Base-by-base conservation (phyloP, 2,329 filamentous ascomycete species). In the Amphichorda felina region DNA sequence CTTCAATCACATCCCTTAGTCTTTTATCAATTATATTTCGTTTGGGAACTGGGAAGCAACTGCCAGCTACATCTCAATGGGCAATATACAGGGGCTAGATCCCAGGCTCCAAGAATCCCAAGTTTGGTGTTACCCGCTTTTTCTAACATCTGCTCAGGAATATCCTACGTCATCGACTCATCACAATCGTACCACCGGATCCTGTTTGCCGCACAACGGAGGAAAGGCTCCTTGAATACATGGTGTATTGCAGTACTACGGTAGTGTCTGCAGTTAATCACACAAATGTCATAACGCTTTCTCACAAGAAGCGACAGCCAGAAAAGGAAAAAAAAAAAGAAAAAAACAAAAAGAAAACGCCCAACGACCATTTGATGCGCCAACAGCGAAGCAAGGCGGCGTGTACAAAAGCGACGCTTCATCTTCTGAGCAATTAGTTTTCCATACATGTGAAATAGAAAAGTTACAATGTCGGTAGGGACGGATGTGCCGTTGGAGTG, bases 141-240 rank as follows among this genome's bases (percentile, higher is more conserved):
- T n/a, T 5, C 27, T 14, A 29, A 13, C 15, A 29, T 16, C 13
- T n/a, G 13, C 13, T 29, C 21, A 6, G 6, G 21, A 24, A 6
- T 10, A 24, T 6, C 21, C 21, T 24, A 24, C 21, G 21, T 24
- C 21, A 24, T 24, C 21, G 21, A 24, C 21, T 24, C 21, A 24
- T 24, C 21, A 24, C 21, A 24, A 24, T 26, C 24, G n/a, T n/a
- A 26, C 24, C 24, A 26, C 24, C 8, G 24, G n/a, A n/a, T 14
- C 6, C 15, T 29, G 27, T 5, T 29, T 8, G 14, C 6, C 8
- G 6, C 30, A 24, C 11, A 18, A 5, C 41, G 43, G 41, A 42
- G 35, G 22, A 45, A 40, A 43, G 33, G 43, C 28, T 43, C 40
- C 41, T 38, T 6, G 27, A 6, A 29, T 29, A 13, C 27, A 29